phyloP scores from a whole-genome alignment of 768 basidiomycete genomes.

The Lactarius sp. region DNA sequence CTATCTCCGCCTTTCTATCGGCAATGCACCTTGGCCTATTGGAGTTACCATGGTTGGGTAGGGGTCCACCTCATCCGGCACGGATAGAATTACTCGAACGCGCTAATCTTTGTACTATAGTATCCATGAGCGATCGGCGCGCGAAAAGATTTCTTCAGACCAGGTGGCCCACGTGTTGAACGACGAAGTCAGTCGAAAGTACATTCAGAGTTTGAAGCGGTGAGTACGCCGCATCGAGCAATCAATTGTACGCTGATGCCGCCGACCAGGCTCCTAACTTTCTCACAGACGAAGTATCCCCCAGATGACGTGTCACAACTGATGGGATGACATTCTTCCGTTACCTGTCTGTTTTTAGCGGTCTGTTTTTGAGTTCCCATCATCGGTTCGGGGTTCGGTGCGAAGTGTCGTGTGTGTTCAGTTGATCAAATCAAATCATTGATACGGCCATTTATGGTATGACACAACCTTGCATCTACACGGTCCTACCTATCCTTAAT shows the following conservation, averaged over 20 bases:
- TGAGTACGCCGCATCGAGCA: constrained; percentile 33
- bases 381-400: constrained; percentile 13
- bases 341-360: constrained; percentile 5
- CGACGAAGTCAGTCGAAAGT: constrained; percentile 98
- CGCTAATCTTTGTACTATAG: constrained; percentile 36
- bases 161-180: constrained; percentile 98
- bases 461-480: constrained; percentile 10
- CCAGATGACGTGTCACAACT: constrained; percentile 88
- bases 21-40: constrained; percentile 99
- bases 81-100: neutral
- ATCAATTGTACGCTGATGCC: constrained; percentile 18
- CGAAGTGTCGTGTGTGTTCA: neutral
- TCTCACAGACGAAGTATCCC: constrained; percentile 94
- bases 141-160: constrained; percentile 96
- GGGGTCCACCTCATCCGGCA: constrained; percentile 31
- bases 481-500: constrained; percentile 4
- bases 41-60: constrained; percentile 99
- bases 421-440: constrained; percentile 14
- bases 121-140: constrained; percentile 96
- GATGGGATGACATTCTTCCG: constrained; percentile 54
- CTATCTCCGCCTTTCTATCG: constrained; percentile 94
- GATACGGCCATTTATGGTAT: constrained; percentile 19
- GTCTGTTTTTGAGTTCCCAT: constrained; percentile 4
- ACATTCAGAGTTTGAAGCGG: constrained; percentile 97
- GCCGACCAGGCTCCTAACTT: constrained; percentile 72